These are phyloP conservation scores for Lathyrus oleraceus DNA, from an alignment of 306 rosid genomes.

Conservation along the genomic window DNA sequence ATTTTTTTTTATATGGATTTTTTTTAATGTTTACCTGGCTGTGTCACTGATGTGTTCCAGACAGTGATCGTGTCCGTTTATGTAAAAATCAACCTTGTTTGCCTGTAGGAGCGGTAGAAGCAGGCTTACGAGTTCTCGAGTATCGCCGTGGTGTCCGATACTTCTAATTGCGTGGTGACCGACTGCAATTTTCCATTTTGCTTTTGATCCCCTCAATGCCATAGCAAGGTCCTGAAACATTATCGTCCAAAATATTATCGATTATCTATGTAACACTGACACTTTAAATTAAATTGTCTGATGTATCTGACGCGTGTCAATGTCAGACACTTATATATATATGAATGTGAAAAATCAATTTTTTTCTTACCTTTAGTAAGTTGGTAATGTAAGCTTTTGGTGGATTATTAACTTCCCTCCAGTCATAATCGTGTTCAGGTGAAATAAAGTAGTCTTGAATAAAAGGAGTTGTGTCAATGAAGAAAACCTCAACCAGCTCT, in stretches of 20 bases:
- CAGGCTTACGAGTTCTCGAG: slow-evolving; percentile 39
- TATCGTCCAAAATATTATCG: background rate
- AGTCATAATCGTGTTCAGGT: slow-evolving; percentile 47
- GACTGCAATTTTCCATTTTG: slow-evolving; percentile 53
- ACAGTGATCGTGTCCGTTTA: slow-evolving; percentile 64
- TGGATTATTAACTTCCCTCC: slow-evolving; percentile 43
- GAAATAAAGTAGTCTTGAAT: slow-evolving; percentile 44
- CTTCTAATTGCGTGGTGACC: slow-evolving; percentile 57
- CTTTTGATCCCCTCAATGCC: slow-evolving; percentile 39
- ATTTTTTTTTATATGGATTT: background rate
- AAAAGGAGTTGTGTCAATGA: slow-evolving; percentile 63
- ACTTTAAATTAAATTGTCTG: background rate
- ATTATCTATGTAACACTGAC: background rate
- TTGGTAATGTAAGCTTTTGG: slow-evolving; percentile 41
- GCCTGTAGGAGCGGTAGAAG: slow-evolving; percentile 62
- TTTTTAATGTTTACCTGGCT: slow-evolving; percentile 43
- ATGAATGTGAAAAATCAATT: background rate
- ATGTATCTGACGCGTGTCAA: background rate
- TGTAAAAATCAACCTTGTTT: slow-evolving; percentile 52
- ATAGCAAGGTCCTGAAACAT: slow-evolving; percentile 42
- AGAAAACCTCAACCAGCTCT: slow-evolving; percentile 55
- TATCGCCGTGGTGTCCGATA: slow-evolving; percentile 54
- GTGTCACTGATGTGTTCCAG: slow-evolving; percentile 61
- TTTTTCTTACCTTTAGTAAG: slow-evolving; percentile 44
- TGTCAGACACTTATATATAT: no score